Evolutionary conservation across 148 eudicot species (phyloP).

Genomic region (Camellia lanceoleosa): DNA sequence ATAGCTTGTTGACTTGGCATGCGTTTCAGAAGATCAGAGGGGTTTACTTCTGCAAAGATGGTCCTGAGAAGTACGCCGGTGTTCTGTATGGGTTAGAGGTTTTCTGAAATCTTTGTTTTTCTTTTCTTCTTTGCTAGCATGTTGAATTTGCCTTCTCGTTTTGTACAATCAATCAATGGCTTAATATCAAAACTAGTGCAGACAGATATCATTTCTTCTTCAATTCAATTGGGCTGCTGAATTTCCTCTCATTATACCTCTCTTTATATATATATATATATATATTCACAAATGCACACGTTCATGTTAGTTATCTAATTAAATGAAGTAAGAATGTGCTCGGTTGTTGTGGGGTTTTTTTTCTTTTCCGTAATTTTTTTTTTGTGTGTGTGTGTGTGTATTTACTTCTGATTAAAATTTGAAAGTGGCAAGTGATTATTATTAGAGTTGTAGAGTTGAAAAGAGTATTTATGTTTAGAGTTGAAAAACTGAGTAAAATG

Average conservation of each 20-base stretch:
- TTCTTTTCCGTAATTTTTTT: neutral
- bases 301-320: neutral
- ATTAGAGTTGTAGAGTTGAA: neutral
- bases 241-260: neutral
- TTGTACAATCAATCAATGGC: constrained; percentile 21
- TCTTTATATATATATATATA: too few species aligned
- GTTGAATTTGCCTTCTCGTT: constrained; percentile 9
- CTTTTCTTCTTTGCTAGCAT: neutral
- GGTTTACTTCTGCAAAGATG: constrained; percentile 28
- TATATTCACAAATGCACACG: neutral
- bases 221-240: neutral
- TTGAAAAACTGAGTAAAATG: neutral
- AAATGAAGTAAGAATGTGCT: neutral
- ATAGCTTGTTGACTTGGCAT: constrained; percentile 67
- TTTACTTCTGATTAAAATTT: neutral
- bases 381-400: neutral
- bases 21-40: constrained; percentile 44
- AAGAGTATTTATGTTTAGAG: neutral
- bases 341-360: neutral
- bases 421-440: neutral
- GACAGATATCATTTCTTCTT: neutral
- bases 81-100: constrained; percentile 53
- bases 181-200: constrained; percentile 17
- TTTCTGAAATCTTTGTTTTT: constrained; percentile 11
- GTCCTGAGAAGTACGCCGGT: constrained; percentile 40